These are phyloP conservation scores for Sonneratia caseolaris DNA, from an alignment of 345 rosid species.

Conservation along the genomic window DNA sequence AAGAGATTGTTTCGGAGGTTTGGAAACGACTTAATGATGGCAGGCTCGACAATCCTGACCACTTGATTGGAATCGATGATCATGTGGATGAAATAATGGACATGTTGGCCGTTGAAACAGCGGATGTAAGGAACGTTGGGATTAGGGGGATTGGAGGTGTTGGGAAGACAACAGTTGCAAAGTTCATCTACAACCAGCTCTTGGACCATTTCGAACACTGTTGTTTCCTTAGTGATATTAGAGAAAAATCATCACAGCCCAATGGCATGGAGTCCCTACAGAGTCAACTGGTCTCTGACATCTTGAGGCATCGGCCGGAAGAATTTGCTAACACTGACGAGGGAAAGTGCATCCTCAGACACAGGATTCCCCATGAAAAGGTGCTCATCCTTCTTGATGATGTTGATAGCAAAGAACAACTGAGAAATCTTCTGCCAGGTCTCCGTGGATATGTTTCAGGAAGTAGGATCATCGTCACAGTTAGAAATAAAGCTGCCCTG, in stretches of 20 bases:
- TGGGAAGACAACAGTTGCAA: conserved; percentile 18
- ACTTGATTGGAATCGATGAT: conserved; percentile 10
- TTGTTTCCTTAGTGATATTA: conserved; percentile 6
- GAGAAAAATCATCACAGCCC: background rate
- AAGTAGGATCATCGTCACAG: conserved; percentile 6
- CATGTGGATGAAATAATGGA: background rate
- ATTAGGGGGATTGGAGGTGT: conserved; percentile 18
- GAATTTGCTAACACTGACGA: background rate
- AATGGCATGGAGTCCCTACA: background rate
- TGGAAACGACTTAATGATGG: background rate
- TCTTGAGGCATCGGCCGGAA: background rate
- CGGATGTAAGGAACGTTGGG: background rate
- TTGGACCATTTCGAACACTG: background rate
- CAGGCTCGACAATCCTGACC: background rate
- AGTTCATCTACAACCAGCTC: conserved; percentile 2
- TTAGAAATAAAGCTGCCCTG: background rate
- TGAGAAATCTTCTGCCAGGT: background rate
- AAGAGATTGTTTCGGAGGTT: background rate
- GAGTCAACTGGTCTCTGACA: background rate
- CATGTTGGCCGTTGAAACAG: background rate
- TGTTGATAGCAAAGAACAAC: background rate
- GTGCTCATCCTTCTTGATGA: conserved; percentile 5
- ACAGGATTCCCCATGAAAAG: background rate
- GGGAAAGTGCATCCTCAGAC: background rate
- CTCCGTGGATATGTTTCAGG: background rate